Evolutionary conservation across 1,139 yeast species (phyloP).

Genomic region (Sugiyamaella grinbergsii): DNA sequence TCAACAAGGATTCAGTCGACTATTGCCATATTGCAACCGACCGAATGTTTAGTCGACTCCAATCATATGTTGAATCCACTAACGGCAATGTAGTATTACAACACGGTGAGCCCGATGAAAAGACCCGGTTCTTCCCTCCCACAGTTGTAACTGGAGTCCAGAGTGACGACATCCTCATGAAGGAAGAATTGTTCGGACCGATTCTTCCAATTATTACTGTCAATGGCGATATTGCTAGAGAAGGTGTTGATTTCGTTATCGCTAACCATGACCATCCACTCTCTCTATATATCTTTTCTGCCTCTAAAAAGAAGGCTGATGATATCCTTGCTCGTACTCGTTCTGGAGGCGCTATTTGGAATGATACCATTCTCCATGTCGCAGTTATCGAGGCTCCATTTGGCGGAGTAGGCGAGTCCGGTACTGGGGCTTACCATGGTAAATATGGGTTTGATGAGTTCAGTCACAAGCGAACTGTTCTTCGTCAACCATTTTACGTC

Average conservation of each 20-base stretch:
- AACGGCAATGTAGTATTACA: conserved; percentile 55
- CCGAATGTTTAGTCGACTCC: conserved; percentile 57
- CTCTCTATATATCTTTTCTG: conserved; percentile 75
- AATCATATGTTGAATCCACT: conserved; percentile 51
- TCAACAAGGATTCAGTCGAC: conserved; percentile 42
- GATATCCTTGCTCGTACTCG: conserved; percentile 57
- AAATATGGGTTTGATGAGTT: conserved; percentile 68
- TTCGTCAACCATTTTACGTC: conserved; percentile 68
- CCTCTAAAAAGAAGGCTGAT: conserved; percentile 54
- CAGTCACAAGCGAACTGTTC: conserved; percentile 71
- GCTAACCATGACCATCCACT: conserved; percentile 78
- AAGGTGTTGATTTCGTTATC: conserved; percentile 53
- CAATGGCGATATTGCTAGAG: conserved; percentile 46
- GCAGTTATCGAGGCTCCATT: conserved; percentile 77
- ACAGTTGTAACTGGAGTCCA: conserved; percentile 61
- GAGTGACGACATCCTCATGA: conserved; percentile 73
- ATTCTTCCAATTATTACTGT: conserved; percentile 72
- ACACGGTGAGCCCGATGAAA: conserved; percentile 56
- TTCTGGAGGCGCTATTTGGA: conserved; percentile 73
- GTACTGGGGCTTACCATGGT: conserved; percentile 76
- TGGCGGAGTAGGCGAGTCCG: conserved; percentile 89
- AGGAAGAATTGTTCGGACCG: conserved; percentile 83
- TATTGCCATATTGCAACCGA: conserved; percentile 68
- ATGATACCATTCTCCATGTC: conserved; percentile 75
- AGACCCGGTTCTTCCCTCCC: conserved; percentile 64